Base-by-base conservation (phyloP, 352 stramenopile species). In the Phytophthora cactorum region DNA sequence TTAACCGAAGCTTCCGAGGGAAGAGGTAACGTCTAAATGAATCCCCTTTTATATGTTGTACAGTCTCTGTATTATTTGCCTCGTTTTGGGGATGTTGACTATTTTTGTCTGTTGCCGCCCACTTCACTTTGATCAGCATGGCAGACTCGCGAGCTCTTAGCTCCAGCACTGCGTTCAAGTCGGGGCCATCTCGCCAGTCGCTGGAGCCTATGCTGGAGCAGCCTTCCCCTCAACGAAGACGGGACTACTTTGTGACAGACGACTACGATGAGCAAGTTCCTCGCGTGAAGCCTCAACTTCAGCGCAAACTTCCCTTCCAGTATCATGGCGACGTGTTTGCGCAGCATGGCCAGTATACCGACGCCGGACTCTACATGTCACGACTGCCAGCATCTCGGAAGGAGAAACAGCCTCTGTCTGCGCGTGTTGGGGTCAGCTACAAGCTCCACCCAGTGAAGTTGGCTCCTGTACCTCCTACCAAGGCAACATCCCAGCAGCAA, bases 301-400 rank as follows among this genome's bases (percentile, higher is more conserved):
- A 76, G 10, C 74, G 77, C 62, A 82, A 81, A 45, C 53, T 90
- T 9, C 67, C 70, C 11, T 93, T 91, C 63, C 78, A 87, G 49
- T 93, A 92, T 54, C 75, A 74, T 56, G 85, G 85, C 39, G 85
- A 93, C 47, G 66, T 89, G 9, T 93, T 93, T 55, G 72, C 78
- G n/a, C 85, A 93, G 59, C 85, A 80, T 44, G 85, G 83, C 2
- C 55, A 78, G n/a, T 93, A 93, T 66, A 80, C 69, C 0, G 83
- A 93, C 12, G 83, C 79, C 0, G 76, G 74, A 28, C 54, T 93
- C 17, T 93, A 93, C 68, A 87, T 93, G 71, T 93, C 85, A 15
- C 78, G 85, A 3, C 50, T 93, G 9, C 78, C 83, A 7, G 74
- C 77, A 3, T 85, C 80, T 41, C 71, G 77, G 15, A 90, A 88